These are phyloP conservation scores for Kalmanozyma brasiliensis DNA, from an alignment of 1,284 basidiomycete genomes.

Conservation along the genomic window DNA sequence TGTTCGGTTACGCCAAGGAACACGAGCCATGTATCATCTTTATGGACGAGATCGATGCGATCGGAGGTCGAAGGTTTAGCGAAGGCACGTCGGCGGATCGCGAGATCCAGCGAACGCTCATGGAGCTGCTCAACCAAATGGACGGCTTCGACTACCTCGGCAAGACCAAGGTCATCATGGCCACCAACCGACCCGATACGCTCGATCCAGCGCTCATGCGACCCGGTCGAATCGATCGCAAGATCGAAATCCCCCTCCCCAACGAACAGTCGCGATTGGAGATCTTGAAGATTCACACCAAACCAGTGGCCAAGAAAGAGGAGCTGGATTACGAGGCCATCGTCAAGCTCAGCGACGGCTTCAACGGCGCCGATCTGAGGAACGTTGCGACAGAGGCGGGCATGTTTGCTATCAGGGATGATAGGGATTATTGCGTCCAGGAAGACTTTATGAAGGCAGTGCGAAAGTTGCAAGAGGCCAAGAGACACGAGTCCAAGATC, in stretches of 20 bases:
- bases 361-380: slow-evolving; percentile 77
- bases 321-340: slow-evolving; percentile 69
- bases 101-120: slow-evolving; percentile 97
- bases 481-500: slow-evolving; percentile 67
- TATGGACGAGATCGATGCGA: slow-evolving; percentile 89
- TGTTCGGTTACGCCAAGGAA: slow-evolving; percentile 97
- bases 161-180: slow-evolving; percentile 96
- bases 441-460: slow-evolving; percentile 99
- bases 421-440: slow-evolving; percentile 74
- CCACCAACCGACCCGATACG: slow-evolving; percentile 72
- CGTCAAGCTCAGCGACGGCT: slow-evolving; percentile 78
- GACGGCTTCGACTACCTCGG: slow-evolving; percentile 98
- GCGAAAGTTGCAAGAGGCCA: slow-evolving; percentile 85
- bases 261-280: slow-evolving; percentile 94
- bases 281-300: slow-evolving; percentile 97
- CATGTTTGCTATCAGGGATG: slow-evolving; percentile 98
- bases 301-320: slow-evolving; percentile 86
- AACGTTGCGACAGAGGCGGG: slow-evolving; percentile 98
- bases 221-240: slow-evolving; percentile 93
- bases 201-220: slow-evolving; percentile 96
- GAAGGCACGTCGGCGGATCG: slow-evolving; percentile 98
- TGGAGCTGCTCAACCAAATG: slow-evolving; percentile 99
- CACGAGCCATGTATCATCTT: slow-evolving; percentile 99
- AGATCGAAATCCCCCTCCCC: slow-evolving; percentile 97
- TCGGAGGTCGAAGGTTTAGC: slow-evolving; percentile 81